Evolutionary conservation across 331 rosid genomes (phyloP), one percentile per base, ranked within the genome.

Genomic region (Ulmus americana): DNA sequence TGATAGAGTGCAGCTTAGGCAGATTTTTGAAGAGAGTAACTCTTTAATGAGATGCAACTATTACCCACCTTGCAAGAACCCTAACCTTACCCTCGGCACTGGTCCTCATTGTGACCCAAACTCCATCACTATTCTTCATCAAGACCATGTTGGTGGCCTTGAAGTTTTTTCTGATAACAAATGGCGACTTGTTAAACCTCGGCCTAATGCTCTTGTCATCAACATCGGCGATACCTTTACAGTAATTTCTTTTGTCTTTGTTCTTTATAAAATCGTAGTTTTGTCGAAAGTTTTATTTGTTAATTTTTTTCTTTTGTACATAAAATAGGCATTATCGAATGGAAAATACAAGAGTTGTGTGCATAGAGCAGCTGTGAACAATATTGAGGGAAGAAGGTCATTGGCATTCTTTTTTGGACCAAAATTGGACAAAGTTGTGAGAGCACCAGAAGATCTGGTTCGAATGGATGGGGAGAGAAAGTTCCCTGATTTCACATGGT

Each of bases 31-130:
- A 69, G 96, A 88, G 18, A 82, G 83, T 1, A 77, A 63, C 20
- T 84, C 95, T 0, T 82, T 88, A 45, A 80, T 88, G 88, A 79
- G 97, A 69, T 88, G 91, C 71, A 91, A 91, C 80, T 79, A 81
- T 73, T 91, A 88, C 63, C 97, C 97, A 16, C 51, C 72, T 42
- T 88, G 96, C 65, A 56, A 76, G 0, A 63, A 84, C 16, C 84
- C 97, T 9, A 71, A 51, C 3, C 81, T 77, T 6, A 74, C 86
- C 0, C 76, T 91, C 0, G 97, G 97, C 3, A 88, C 97, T 0
- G 97, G 97, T 22, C 97, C 97, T 1, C 97, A 88, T 45, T 88
- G 96, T 42, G 97, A 91, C 67, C 96, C 95, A 15, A 91, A 95
- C 0, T 81, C 95, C 3, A 39, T 88, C 59, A 88, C 97, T 54